Percentiles rank a stretch among this genome's conserved stretches.
phyloP scores from a whole-genome alignment of 192 early-diverging fungal species.

The Phycomyces nitens region DNA sequence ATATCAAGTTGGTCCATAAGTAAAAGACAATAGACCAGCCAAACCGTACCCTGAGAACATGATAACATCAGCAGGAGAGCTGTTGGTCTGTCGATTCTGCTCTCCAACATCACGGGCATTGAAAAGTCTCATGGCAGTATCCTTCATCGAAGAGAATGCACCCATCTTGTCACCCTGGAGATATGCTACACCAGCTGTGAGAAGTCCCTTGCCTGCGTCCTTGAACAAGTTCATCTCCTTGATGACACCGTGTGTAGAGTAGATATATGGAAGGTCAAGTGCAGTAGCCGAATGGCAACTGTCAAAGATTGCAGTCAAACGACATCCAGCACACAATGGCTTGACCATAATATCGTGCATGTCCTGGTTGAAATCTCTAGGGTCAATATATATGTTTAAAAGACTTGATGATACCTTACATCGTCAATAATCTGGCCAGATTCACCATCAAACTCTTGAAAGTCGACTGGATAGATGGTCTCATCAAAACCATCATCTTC shows the following conservation, averaged over 20 bases:
- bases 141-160: constrained; percentile 33
- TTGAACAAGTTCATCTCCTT: constrained; percentile 44
- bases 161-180: constrained; percentile 39
- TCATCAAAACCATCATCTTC: constrained; percentile 80
- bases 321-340: constrained; percentile 55
- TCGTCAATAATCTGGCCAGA: constrained; percentile 72
- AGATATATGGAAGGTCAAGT: constrained; percentile 74
- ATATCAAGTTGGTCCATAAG: too few relatives aligned
- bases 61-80: constrained; percentile 63
- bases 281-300: constrained; percentile 83
- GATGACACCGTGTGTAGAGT: constrained; percentile 60
- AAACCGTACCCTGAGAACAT: constrained; percentile 68
- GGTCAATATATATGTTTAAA: not conserved
- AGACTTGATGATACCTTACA: constrained; percentile 9
- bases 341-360: constrained; percentile 76
- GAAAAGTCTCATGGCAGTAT: constrained; percentile 39
- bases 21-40: not conserved
- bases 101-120: constrained; percentile 31
- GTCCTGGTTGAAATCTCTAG: too few relatives aligned
- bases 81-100: constrained; percentile 30
- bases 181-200: constrained; percentile 46
- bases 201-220: constrained; percentile 39
- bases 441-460: constrained; percentile 41
- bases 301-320: constrained; percentile 80
- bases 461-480: constrained; percentile 67